Evolutionary conservation across 768 basidiomycete genomes (phyloP).

Genomic region (Leccinum pellstonianum): DNA sequence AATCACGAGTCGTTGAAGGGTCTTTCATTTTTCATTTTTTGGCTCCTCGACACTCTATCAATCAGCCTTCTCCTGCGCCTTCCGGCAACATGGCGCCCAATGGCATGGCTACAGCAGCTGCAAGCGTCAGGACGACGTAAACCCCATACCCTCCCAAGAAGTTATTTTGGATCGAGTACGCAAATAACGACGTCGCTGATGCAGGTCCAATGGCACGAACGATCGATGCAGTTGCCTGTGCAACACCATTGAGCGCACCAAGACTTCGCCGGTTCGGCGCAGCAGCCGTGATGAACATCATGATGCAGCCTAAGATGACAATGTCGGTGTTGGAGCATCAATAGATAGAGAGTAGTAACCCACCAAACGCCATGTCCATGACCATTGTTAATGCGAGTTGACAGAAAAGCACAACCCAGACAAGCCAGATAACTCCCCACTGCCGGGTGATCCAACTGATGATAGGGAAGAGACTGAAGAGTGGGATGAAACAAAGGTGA

Average conservation of each 20-base stretch:
- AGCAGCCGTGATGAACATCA: slow-evolving; percentile 67
- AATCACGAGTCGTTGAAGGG: too few species aligned
- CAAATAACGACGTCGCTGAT: slow-evolving; percentile 35
- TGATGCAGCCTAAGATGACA: slow-evolving; percentile 51
- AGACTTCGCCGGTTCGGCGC: slow-evolving; percentile 65
- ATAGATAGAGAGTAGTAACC: background rate
- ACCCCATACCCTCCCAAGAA: slow-evolving; percentile 38
- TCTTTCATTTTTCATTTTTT: too few species aligned
- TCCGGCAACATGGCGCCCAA: slow-evolving; percentile 23
- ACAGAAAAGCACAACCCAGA: slow-evolving; percentile 29
- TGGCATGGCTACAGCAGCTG: slow-evolving; percentile 15
- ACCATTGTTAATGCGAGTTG: slow-evolving; percentile 24
- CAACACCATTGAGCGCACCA: slow-evolving; percentile 64
- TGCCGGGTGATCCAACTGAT: slow-evolving; percentile 26
- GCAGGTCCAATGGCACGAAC: slow-evolving; percentile 36
- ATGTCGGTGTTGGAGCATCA: background rate
- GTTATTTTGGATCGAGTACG: slow-evolving; percentile 35
- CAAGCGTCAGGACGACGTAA: slow-evolving; percentile 28
- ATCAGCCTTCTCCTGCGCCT: slow-evolving; percentile 19
- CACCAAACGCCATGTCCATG: slow-evolving; percentile 35
- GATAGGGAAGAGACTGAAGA: slow-evolving; percentile 34
- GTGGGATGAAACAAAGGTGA: slow-evolving; percentile 27
- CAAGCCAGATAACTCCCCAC: slow-evolving; percentile 21
- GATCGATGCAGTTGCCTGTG: slow-evolving; percentile 31
- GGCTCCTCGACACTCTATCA: too few species aligned